Evolutionary conservation across 495 filamentous ascomycete genomes (phyloP), one percentile per base, ranked within the genome.

Genomic region (Podospora pseudopauciseta): DNA sequence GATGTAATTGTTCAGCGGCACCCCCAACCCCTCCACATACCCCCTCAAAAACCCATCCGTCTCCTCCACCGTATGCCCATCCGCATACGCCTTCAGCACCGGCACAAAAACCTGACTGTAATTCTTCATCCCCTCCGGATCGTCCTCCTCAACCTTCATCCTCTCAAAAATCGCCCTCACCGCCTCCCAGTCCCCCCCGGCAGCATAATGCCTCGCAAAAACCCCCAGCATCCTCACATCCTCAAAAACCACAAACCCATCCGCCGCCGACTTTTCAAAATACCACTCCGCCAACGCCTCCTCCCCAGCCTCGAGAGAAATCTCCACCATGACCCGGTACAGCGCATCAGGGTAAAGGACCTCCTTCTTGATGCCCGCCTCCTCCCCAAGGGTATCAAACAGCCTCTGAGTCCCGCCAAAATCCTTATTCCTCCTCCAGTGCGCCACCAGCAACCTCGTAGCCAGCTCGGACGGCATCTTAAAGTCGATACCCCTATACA

Each of bases 141-240:
- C 23, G 23, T 23, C n/a, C 49, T 59, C 66, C 2, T 72, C 20
- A 6, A 65, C 4, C 4, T 68, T 65, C 77, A 84, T 82, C 6
- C 62, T 67, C 26, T 66, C 66, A 49, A 86, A 82, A 7, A 69
- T 55, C 18, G 71, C 64, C 23, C 77, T 72, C 13, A 83, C 83
- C 4, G 68, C 76, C 11, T 73, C 71, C 84, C 84, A 86, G 39
- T 86, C 78, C n/a, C 78, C 79, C 18, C 70, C 67, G 66, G 73
- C 76, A 4, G 84, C 84, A 49, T 77, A 68, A 13, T 72, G 69
- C 16, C 76, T 70, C 13, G 79, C 82, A 55, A 84, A 73, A 53
- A 78, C 69, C 0, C 80, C 81, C 34, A 72, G 75, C 13, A 82
- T 54, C 28, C 69, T 60, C 23, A 79, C 62, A 54, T 81, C 72